These are phyloP conservation scores for Chaetomium sp. DNA, from an alignment of 2,329 filamentous ascomycete species.

Conservation along the genomic window DNA sequence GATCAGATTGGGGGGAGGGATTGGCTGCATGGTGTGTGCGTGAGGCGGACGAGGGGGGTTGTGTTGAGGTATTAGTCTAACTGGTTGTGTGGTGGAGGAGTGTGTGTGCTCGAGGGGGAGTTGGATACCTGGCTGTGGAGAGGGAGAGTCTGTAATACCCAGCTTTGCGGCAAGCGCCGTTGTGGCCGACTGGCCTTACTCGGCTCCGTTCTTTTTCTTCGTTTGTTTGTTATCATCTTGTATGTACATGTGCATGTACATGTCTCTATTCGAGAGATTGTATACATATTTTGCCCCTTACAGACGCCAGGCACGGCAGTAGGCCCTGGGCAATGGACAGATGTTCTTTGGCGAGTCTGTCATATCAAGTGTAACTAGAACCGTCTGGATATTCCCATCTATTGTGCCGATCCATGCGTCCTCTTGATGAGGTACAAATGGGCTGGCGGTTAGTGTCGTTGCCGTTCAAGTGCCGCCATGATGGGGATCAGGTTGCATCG, in stretches of 20 bases:
- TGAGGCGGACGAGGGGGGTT: constrained; percentile 23
- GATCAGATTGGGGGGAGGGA: constrained; percentile 9
- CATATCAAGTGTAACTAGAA: background rate
- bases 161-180: background rate
- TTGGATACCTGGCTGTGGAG: background rate
- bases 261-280: background rate
- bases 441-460: background rate
- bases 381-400: background rate
- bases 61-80: constrained; percentile 30
- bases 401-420: background rate
- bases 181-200: background rate
- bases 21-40: constrained; percentile 22
- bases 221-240: background rate
- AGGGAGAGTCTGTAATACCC: background rate
- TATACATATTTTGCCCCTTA: background rate
- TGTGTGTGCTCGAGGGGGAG: background rate
- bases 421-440: background rate
- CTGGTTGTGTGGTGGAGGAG: background rate
- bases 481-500: background rate
- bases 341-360: background rate
- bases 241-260: background rate
- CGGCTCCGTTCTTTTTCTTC: background rate
- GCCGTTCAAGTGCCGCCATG: background rate
- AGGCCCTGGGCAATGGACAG: background rate
- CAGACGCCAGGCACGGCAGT: background rate